A percentile compares a stretch with the other conserved stretches of the same genome.
Evolutionary conservation across 2,329 filamentous ascomycete species (phyloP).

Genomic region (Scedosporium boydii): DNA sequence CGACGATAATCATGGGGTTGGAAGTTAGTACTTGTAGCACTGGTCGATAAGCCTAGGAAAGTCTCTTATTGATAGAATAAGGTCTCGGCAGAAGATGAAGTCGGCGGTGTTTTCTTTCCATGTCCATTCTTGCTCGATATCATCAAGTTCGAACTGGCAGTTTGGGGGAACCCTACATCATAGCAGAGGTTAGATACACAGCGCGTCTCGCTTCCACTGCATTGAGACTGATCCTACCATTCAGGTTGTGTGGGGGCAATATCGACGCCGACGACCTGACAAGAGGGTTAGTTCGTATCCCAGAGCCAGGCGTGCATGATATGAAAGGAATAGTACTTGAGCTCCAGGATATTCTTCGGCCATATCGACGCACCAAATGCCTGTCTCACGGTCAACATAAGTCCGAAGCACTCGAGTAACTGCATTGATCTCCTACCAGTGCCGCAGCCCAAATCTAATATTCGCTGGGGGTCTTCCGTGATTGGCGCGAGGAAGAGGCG

Average conservation of each 20-base stretch:
- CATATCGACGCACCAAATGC: slow-evolving; percentile 25
- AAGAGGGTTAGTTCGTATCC: too few relatives aligned
- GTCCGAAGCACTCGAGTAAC: too few relatives aligned
- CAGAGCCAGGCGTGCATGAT: too few relatives aligned
- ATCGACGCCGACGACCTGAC: slow-evolving; percentile 14
- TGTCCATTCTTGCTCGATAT: slow-evolving; percentile 41
- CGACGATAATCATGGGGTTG: slow-evolving; percentile 26
- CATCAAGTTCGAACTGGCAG: slow-evolving; percentile 53
- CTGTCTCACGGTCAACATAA: slow-evolving; percentile 3
- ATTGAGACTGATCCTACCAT: slow-evolving; percentile 9
- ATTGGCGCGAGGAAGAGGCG: slow-evolving; percentile 10
- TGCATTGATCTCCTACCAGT: slow-evolving; percentile 14
- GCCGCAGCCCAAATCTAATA: slow-evolving; percentile 49
- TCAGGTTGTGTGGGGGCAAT: slow-evolving; percentile 16
- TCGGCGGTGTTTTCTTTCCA: slow-evolving; percentile 41
- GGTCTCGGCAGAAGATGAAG: slow-evolving; percentile 45
- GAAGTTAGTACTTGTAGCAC: slow-evolving; percentile 18
- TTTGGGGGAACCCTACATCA: slow-evolving; percentile 39
- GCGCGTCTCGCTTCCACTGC: too few relatives aligned
- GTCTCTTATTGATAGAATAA: slow-evolving; percentile 30
- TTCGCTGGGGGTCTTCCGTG: slow-evolving; percentile 32
- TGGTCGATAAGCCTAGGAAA: slow-evolving; percentile 23
- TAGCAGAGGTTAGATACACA: too few relatives aligned
- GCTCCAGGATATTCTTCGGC: slow-evolving; percentile 24
- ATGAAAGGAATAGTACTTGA: slow-evolving; percentile 5